phyloP scores from a whole-genome alignment of 805 yeast species.

The Metschnikowia arizonensis region DNA sequence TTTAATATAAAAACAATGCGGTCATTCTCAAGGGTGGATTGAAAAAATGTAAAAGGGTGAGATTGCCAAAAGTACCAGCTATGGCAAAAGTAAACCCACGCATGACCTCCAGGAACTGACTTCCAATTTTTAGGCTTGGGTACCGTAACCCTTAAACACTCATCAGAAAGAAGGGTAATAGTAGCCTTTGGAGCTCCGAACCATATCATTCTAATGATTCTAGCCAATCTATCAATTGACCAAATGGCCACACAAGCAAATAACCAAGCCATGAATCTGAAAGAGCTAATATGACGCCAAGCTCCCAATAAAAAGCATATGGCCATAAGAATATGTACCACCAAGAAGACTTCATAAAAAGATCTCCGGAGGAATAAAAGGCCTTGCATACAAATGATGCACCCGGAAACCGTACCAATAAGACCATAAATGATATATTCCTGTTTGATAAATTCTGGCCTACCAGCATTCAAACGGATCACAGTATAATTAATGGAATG shows the following conservation, averaged over 20 bases:
- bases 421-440: constrained; percentile 15
- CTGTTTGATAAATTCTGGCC: constrained; percentile 5
- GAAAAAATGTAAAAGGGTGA: constrained; percentile 39
- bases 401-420: constrained; percentile 12
- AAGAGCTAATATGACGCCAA: constrained; percentile 15
- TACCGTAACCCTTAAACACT: constrained; percentile 33
- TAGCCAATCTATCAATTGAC: constrained; percentile 32
- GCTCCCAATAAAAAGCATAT: constrained; percentile 15
- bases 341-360: constrained; percentile 18
- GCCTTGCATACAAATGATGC: constrained; percentile 18
- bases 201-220: constrained; percentile 25
- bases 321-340: constrained; percentile 18
- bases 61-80: constrained; percentile 40
- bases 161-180: constrained; percentile 30
- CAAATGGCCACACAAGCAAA: constrained; percentile 24
- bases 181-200: constrained; percentile 36
- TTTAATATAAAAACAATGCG: constrained; percentile 32
- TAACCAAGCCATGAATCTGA: constrained; percentile 13
- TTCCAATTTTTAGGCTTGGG: constrained; percentile 38
- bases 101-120: constrained; percentile 39
- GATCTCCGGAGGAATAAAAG: constrained; percentile 14
- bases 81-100: constrained; percentile 34
- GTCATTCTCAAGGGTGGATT: constrained; percentile 14
- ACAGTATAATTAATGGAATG: constrained; percentile 15
- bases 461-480: constrained; percentile 1